Percentiles rank a stretch among this genome's conserved stretches.
phyloP scores from a whole-genome alignment of 345 rosid species.

The Carallia pectinifolia region DNA sequence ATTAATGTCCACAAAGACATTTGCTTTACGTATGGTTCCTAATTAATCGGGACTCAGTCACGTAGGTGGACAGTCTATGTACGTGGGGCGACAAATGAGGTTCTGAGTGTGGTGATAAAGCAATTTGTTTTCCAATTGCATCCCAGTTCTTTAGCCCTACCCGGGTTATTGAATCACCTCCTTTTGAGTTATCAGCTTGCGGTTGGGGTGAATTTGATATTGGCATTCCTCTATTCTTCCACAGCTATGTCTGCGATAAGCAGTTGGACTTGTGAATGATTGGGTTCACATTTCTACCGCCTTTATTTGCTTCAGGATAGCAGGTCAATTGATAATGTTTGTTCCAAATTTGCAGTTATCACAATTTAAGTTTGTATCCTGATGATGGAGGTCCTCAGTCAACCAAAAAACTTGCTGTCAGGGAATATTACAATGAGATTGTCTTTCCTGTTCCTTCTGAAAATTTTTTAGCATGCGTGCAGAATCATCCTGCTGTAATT shows the following conservation, averaged over 20 bases:
- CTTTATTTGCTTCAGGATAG: background rate
- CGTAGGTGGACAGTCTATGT: constrained; percentile 86
- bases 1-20: too few species aligned
- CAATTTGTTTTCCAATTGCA: constrained; percentile 71
- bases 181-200: constrained; percentile 71
- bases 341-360: constrained; percentile 47
- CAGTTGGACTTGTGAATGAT: constrained; percentile 64
- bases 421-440: constrained; percentile 77
- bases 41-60: constrained; percentile 49
- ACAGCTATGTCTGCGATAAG: constrained; percentile 61
- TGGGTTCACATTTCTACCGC: background rate
- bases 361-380: constrained; percentile 66
- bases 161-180: constrained; percentile 66
- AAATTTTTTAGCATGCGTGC: constrained; percentile 62
- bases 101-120: constrained; percentile 58
- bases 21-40: background rate
- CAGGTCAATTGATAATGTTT: background rate
- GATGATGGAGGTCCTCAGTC: constrained; percentile 67
- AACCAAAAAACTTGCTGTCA: constrained; percentile 70
- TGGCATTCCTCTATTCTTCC: constrained; percentile 61
- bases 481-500: constrained; percentile 61
- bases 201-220: constrained; percentile 96
- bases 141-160: constrained; percentile 71
- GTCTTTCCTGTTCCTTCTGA: constrained; percentile 78
- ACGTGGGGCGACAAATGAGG: constrained; percentile 78